A percentile compares a stretch with the other conserved stretches of the same genome.
Conservation (phyloP, 352 stramenopile species). For the Hyaloperonospora arabidopsidis region DNA sequence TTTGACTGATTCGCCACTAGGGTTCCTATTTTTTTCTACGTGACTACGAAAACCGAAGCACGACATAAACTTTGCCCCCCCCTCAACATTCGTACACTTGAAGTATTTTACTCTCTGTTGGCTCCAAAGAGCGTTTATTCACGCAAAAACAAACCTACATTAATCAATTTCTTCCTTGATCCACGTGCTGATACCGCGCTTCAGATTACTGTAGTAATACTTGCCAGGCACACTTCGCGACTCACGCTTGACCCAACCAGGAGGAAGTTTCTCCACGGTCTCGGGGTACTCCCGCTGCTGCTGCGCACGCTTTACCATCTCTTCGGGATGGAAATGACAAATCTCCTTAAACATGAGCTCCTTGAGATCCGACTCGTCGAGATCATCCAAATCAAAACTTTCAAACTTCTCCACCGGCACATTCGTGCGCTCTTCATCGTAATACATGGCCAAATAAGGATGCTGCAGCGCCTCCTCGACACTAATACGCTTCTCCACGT, state of each 20-base stretch:
- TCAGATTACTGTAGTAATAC: constrained; percentile 87
- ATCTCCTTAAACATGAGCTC: constrained; percentile 90
- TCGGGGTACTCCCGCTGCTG: constrained; percentile 68
- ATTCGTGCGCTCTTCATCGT: constrained; percentile 67
- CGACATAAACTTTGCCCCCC: constrained; percentile 10
- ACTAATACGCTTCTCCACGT: constrained; percentile 93
- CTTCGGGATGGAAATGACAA: constrained; percentile 80
- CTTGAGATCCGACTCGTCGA: constrained; percentile 79
- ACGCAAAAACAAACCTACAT: constrained; percentile 10
- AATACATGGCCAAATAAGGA: constrained; percentile 91
- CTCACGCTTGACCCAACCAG: constrained; percentile 82
- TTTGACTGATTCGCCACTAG: constrained; percentile 3
- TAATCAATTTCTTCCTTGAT: constrained; percentile 83
- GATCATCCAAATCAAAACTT: constrained; percentile 79
- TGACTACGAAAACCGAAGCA: constrained; percentile 10
- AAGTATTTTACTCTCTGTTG: constrained; percentile 12
- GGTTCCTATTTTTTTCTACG: constrained; percentile 23
- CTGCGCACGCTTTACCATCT: constrained; percentile 84
- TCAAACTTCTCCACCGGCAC: constrained; percentile 67
- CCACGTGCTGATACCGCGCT: constrained; percentile 85
- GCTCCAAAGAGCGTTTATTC: constrained; percentile 9
- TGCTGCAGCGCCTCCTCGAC: constrained; percentile 93
- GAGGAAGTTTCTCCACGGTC: constrained; percentile 58
- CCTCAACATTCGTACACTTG: constrained; percentile 19
- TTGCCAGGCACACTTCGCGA: constrained; percentile 78